Evolutionary conservation across 768 basidiomycete genomes (phyloP).

Genomic region (Gymnopilus junonius): DNA sequence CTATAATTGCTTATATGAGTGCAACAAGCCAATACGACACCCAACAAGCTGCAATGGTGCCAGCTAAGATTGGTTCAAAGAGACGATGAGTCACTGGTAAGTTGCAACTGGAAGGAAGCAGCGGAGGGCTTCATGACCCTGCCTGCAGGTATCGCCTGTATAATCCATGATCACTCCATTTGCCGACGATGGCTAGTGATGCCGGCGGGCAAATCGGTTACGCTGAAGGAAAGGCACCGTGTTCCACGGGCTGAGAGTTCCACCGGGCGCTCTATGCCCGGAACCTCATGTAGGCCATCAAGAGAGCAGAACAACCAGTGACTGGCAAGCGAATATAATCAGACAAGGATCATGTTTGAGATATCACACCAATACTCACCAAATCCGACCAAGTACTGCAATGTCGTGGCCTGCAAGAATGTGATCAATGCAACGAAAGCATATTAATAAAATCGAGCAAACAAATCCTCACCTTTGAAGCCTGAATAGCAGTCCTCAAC

Average conservation of each 20-base stretch:
- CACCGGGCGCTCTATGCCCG: slow-evolving; percentile 35
- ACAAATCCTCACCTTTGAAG: slow-evolving; percentile 66
- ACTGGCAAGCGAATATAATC: slow-evolving; percentile 47
- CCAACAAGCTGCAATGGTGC: too few species aligned
- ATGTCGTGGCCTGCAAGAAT: slow-evolving; percentile 67
- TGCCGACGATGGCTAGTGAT: background rate
- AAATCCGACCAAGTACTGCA: slow-evolving; percentile 88
- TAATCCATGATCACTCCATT: too few species aligned
- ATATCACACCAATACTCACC: slow-evolving; percentile 52
- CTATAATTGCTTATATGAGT: too few species aligned
- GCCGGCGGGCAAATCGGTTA: background rate
- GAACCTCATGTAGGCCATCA: slow-evolving; percentile 90
- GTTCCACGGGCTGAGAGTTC: background rate
- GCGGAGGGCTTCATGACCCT: background rate
- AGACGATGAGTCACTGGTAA: too few species aligned
- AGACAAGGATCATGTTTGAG: background rate
- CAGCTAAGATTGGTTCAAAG: too few species aligned
- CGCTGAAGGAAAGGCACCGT: background rate
- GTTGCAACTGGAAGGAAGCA: too few species aligned
- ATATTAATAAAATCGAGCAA: background rate
- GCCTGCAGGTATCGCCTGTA: background rate
- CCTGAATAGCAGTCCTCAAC: slow-evolving; percentile 81
- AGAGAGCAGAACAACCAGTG: slow-evolving; percentile 82
- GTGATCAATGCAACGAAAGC: background rate
- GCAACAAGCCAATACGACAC: too few species aligned